These are phyloP conservation scores for Penicillium bovifimosum DNA, from an alignment of 495 filamentous ascomycete genomes.

Conservation along the genomic window DNA sequence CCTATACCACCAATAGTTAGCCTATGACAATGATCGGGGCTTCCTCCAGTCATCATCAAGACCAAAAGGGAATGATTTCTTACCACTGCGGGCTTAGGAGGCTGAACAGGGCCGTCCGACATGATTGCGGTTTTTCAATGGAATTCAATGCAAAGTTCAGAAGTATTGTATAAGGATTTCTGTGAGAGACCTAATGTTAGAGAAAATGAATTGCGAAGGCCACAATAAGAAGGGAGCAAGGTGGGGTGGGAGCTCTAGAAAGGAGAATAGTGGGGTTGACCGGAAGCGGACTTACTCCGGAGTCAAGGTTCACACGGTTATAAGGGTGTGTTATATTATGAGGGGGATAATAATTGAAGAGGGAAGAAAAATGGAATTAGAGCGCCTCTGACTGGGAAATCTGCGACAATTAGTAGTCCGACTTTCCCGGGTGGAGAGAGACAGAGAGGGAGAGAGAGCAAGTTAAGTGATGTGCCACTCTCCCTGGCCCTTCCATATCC, in stretches of 20 bases:
- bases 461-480: background rate
- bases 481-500: slow-evolving; percentile 1
- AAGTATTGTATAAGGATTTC: background rate
- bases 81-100: slow-evolving; percentile 64
- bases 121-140: slow-evolving; percentile 40
- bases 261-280: background rate
- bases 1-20: slow-evolving; percentile 19
- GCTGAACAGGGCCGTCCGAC: slow-evolving; percentile 54
- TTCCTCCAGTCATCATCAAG: background rate
- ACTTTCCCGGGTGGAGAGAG: background rate
- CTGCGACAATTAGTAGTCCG: background rate
- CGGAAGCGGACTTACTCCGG: background rate
- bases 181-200: slow-evolving; percentile 2
- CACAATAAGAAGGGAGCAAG: background rate
- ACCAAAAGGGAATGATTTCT: slow-evolving; percentile 6
- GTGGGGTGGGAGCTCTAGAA: background rate
- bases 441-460: background rate
- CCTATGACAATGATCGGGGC: background rate
- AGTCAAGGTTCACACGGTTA: background rate
- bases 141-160: background rate
- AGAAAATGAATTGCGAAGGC: background rate
- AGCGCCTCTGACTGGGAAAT: background rate
- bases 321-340: background rate
- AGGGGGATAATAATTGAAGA: background rate
- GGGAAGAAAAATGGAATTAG: background rate